Conservation (phyloP, 495 filamentous ascomycete genomes). For the Aspergillus olivimuriae region DNA sequence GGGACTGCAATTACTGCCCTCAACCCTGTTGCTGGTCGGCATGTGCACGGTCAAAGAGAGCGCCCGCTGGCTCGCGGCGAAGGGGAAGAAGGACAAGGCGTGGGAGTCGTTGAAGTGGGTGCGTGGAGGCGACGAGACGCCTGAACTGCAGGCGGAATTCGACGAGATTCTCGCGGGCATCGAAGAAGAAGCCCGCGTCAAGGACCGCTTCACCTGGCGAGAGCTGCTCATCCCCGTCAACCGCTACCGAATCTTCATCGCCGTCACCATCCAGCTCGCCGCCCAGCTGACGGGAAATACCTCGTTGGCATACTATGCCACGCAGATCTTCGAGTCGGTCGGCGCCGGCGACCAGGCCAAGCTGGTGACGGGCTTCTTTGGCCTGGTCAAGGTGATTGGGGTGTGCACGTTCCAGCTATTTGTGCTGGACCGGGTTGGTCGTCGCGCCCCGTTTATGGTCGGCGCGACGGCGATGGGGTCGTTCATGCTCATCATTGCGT, state of each 20-base stretch:
- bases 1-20: conserved; percentile 42
- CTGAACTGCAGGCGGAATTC: conserved; percentile 38
- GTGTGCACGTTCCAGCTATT: conserved; percentile 39
- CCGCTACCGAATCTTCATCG: conserved; percentile 36
- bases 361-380: conserved; percentile 45
- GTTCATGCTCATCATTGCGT: conserved; percentile 47
- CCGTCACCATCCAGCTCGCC: conserved; percentile 36
- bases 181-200: conserved; percentile 37
- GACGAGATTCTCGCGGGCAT: conserved; percentile 38
- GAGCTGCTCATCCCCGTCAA: conserved; percentile 38
- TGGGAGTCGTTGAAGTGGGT: conserved; percentile 40
- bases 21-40: conserved; percentile 35
- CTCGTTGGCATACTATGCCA: conserved; percentile 43
- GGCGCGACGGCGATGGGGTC: conserved; percentile 46
- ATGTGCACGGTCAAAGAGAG: conserved; percentile 43
- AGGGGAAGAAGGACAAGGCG: conserved; percentile 36
- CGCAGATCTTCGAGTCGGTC: conserved; percentile 41
- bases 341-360: conserved; percentile 34
- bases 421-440: conserved; percentile 47
- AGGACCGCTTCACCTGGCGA: conserved; percentile 33
- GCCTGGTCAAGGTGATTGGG: conserved; percentile 39
- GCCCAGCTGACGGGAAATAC: conserved; percentile 45
- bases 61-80: conserved; percentile 44
- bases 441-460: conserved; percentile 45
- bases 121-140: conserved; percentile 33